Conservation (phyloP, 495 filamentous ascomycete genomes). For the Xanthoparmelia taractica region DNA sequence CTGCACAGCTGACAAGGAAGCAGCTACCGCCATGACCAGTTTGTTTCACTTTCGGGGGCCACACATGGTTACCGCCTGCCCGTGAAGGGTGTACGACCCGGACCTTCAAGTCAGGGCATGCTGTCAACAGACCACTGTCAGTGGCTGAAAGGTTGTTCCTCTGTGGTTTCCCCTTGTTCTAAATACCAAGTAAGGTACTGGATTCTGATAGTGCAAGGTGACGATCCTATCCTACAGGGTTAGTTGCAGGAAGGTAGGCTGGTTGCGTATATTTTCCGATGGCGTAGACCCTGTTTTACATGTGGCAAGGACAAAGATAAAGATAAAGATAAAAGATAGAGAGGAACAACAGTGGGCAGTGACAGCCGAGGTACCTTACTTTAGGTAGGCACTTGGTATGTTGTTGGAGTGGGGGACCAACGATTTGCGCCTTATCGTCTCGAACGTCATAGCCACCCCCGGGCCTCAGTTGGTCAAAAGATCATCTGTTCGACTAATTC, state of each 20-base stretch:
- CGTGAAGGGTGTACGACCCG: slow-evolving; percentile 4
- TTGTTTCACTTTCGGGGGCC: not conserved
- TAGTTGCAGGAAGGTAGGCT: not conserved
- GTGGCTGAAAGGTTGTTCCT: slow-evolving; percentile 7
- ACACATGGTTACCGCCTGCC: slow-evolving; percentile 1
- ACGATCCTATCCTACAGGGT: not conserved
- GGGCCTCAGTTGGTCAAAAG: not conserved
- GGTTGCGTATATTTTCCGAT: slow-evolving; percentile 1
- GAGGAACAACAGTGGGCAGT: no score
- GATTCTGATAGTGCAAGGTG: not conserved
- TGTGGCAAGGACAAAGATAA: not conserved
- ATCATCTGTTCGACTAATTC: not conserved
- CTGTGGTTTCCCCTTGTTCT: not conserved
- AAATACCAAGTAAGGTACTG: not conserved
- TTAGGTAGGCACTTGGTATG: not conserved
- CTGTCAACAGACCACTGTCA: slow-evolving; percentile 1
- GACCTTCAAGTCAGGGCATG: slow-evolving; percentile 7
- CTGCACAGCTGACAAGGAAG: slow-evolving; percentile 6
- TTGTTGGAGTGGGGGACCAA: not conserved
- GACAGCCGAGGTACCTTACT: not conserved
- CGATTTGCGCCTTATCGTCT: not conserved
- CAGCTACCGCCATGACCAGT: slow-evolving; percentile 9
- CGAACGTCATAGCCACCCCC: not conserved
- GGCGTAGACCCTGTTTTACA: not conserved
- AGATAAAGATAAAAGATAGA: no score